Evolutionary conservation across 1,284 basidiomycete genomes (phyloP), one percentile per base, ranked within the genome.

Genomic region (Singerocomus rubriflavus): DNA sequence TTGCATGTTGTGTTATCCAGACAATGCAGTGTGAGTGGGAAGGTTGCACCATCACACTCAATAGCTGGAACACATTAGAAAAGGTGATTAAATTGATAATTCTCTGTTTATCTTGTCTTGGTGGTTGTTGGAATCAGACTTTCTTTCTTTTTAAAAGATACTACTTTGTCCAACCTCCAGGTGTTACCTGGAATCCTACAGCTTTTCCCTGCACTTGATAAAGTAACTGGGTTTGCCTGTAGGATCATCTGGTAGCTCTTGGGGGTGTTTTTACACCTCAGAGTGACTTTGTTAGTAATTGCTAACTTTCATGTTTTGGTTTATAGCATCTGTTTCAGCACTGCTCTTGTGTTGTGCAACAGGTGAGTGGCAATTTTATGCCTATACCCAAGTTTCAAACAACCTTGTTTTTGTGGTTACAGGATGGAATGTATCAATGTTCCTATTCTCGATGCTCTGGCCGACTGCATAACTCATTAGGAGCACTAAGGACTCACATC

Each of bases 371-470:
- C 6, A 17, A 29, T 10, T 29, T 14, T 4, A 13, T 2, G 2
- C 10, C 8, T 17, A 29, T 27, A 13, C 46, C 12, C 5, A 1
- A 41, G 12, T 32, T 14, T 45, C 13, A 45, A 13, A 21, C 39
- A 10, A 13, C 26, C 26, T 11, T 25, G 4, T 29, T 16, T 42
- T 44, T 16, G 7, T 35, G n/a, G 3, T 7, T 2, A 5, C 27
- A 66, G 68, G 65, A 65, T 44, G 66, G 66, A 36, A 21, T 39
- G 27, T 70, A 65, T 40, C 51, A 52, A 1, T 66, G 64, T 42
- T 52, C 29, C 4, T 62, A 62, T 35, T 53, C 62, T 29, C 64
- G 66, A 17, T 66, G 64, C n/a, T 49, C 64, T 40, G 64, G 68
- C 7, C 57, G 66, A 26, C 4, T 54, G 16, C 64, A 66, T 25